phyloP scores from a whole-genome alignment of 768 basidiomycete genomes.

The Russula abietina region DNA sequence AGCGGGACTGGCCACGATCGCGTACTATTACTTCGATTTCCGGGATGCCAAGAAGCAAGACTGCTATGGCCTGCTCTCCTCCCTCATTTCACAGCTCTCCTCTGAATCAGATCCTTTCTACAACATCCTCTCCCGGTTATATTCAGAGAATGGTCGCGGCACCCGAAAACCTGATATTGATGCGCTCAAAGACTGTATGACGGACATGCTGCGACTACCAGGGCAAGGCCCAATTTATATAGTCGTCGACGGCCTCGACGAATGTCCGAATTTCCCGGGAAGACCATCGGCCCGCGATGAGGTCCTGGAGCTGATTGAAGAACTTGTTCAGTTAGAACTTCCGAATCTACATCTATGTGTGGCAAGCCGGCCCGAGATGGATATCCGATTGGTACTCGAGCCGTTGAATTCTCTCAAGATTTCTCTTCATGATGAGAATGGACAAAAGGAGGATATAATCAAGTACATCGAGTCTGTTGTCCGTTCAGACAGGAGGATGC shows the following conservation, averaged over 20 bases:
- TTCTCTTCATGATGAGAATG: not conserved
- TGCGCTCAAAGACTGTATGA: not conserved
- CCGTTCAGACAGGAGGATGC: not conserved
- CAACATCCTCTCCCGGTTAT: conserved; percentile 1
- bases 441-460: not conserved
- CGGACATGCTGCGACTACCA: not conserved
- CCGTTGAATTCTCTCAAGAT: not conserved
- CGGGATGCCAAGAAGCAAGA: conserved; percentile 5
- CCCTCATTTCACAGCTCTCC: conserved; percentile 4
- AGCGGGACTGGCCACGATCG: conserved; percentile 2
- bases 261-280: not conserved
- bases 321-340: not conserved
- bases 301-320: not conserved
- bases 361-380: not conserved
- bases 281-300: not conserved
- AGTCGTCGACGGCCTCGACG: conserved; percentile 1
- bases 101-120: not conserved
- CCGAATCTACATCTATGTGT: not conserved
- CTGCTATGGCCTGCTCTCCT: not conserved
- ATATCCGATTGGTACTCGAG: not conserved
- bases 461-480: not conserved
- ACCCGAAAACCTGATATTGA: not conserved
- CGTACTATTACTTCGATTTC: conserved; percentile 13
- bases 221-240: not conserved
- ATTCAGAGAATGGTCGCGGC: not conserved